Evolutionary conservation across 148 eudicot genomes (phyloP).

Genomic region (Rhododendron ferrugineum): DNA sequence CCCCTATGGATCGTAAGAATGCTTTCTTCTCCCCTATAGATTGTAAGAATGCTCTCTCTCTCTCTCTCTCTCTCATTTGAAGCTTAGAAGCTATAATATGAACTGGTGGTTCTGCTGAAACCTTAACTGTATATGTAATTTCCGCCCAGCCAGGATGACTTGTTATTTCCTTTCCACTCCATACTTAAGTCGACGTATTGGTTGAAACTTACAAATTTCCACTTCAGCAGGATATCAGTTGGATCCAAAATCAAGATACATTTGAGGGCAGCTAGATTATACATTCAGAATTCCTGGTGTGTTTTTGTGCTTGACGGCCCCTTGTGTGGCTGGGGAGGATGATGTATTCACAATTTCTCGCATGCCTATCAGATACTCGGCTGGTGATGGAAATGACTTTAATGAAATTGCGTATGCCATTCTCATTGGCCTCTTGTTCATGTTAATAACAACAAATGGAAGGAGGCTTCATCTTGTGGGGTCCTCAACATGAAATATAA

Average conservation of each 20-base stretch:
- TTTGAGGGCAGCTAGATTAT: not conserved
- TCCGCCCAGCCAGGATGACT: not conserved
- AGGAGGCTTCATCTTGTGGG: not conserved
- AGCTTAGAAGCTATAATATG: not conserved
- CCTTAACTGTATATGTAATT: not conserved
- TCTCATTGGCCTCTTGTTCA: not conserved
- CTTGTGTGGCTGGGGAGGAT: not conserved
- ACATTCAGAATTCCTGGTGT: not conserved
- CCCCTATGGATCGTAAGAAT: too few relatives aligned
- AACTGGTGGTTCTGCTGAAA: not conserved
- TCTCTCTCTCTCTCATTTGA: not conserved
- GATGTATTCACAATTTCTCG: not conserved
- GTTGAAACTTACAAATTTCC: not conserved
- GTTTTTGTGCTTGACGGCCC: not conserved
- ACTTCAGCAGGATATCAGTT: conserved; percentile 16
- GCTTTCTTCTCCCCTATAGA: not conserved
- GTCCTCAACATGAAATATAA: not conserved
- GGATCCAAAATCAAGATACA: conserved; percentile 13
- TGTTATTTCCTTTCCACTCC: not conserved
- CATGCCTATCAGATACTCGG: not conserved
- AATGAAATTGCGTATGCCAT: not conserved
- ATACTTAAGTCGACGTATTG: too few relatives aligned
- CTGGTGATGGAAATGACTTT: not conserved
- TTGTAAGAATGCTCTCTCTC: not conserved
- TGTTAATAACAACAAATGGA: not conserved